A percentile compares a stretch with the other conserved stretches of the same genome.
Conservation (phyloP, 1,139 yeast species). For the Hansenula sp. region DNA sequence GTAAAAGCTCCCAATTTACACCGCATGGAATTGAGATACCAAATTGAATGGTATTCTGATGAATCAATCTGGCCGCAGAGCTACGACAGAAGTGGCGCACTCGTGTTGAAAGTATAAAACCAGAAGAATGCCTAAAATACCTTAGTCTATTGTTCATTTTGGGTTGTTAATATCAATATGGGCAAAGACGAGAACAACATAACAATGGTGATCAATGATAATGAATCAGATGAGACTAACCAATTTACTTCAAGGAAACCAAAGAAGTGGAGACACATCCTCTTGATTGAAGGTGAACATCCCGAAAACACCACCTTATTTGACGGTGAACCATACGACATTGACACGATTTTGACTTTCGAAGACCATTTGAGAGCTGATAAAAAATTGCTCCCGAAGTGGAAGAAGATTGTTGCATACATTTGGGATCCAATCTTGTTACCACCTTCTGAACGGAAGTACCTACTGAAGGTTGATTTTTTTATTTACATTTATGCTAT, state of each 20-base stretch:
- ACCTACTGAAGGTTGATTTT: slow-evolving; percentile 7
- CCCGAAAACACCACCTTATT: slow-evolving; percentile 4
- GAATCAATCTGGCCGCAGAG: too few species aligned
- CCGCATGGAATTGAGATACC: too few species aligned
- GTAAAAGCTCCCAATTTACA: too few species aligned
- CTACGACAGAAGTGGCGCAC: too few species aligned
- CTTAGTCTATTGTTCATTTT: too few species aligned
- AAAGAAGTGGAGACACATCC: slow-evolving; percentile 2
- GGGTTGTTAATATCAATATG: too few species aligned
- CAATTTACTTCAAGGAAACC: not conserved
- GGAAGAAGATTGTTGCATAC: slow-evolving; percentile 8
- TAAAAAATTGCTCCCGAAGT: slow-evolving; percentile 2
- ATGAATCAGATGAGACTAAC: too few species aligned
- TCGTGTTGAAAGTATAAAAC: too few species aligned
- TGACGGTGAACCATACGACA: slow-evolving; percentile 9
- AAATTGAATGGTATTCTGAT: too few species aligned
- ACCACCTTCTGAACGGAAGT: slow-evolving; percentile 9
- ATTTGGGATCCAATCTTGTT: slow-evolving; percentile 10
- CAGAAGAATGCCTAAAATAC: too few species aligned
- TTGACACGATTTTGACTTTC: slow-evolving; percentile 5
- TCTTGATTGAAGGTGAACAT: slow-evolving; percentile 3
- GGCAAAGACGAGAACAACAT: too few species aligned
- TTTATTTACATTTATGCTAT: slow-evolving; percentile 7
- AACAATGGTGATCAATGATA: too few species aligned
- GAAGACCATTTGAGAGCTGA: slow-evolving; percentile 2